phyloP scores from a whole-genome alignment of 257 asterid species.

The Linderniella brevidens region DNA sequence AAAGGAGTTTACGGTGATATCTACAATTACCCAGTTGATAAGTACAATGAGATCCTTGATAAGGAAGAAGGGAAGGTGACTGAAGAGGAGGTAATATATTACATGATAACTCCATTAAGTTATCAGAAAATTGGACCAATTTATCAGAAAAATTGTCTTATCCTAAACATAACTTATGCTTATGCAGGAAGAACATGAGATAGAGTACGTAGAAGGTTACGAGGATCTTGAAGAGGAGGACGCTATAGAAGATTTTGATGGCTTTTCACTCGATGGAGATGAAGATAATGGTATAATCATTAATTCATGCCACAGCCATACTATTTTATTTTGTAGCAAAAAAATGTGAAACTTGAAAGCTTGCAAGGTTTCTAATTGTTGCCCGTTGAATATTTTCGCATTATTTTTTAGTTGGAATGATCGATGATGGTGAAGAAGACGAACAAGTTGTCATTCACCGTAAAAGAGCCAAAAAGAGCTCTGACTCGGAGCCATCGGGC shows the following conservation, averaged over 20 bases:
- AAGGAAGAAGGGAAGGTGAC: slow-evolving; percentile 22
- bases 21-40: slow-evolving; percentile 41
- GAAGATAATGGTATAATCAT: slow-evolving; percentile 26
- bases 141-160: no score
- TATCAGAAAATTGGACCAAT: no score
- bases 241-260: slow-evolving; percentile 72
- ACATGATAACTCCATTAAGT: background rate
- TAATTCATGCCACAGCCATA: background rate
- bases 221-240: slow-evolving; percentile 92
- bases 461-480: slow-evolving; percentile 28
- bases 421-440: slow-evolving; percentile 21
- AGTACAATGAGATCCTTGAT: slow-evolving; percentile 47
- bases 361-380: background rate
- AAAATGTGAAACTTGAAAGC: background rate
- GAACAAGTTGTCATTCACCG: slow-evolving; percentile 20
- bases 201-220: slow-evolving; percentile 78
- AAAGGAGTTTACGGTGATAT: slow-evolving; percentile 54
- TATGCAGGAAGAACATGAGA: slow-evolving; percentile 34
- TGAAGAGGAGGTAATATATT: slow-evolving; percentile 39
- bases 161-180: slow-evolving; percentile 7
- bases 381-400: background rate
- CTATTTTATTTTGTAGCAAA: background rate
- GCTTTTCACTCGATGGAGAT: slow-evolving; percentile 19
- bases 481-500: slow-evolving; percentile 31
- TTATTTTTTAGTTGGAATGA: slow-evolving; percentile 18